Base-by-base conservation (phyloP, 2,329 filamentous ascomycete species). In the Colletotrichum tofieldiae region DNA sequence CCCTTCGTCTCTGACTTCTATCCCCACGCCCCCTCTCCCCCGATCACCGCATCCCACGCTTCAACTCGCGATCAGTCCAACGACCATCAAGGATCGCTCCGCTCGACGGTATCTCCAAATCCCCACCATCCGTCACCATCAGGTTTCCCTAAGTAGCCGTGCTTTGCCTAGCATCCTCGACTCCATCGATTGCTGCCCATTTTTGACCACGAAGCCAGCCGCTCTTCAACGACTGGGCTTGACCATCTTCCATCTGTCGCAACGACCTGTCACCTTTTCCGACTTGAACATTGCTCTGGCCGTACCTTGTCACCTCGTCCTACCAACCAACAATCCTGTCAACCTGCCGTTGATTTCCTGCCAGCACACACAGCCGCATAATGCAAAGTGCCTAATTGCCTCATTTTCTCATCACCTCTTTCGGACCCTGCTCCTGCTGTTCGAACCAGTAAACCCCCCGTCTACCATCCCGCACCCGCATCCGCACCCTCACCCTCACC, bases 31-130 rank as follows among this genome's bases (percentile, higher is more conserved):
- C 67, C 59, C 54, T 43, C 16, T 37, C 32, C 49, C 66, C 72
- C 73, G 72, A 73, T 75, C 73, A 72, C 67, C 60, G 51, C 26
- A 49, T 66, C 39, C 70, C 47, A 64, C 32, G 63, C 73, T 51
- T 43, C 47, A 5, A 56, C 59, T 66, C 54, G 54, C 71, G 73
- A 74, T 74, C 73, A 74, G 63, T 26, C 59, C 71, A 65, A 65
- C 59, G 60, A 26, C 62, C 29, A 65, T 62, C 32, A 66, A 59
- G 45, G 67, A 72, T 71, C 62, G 71, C 45, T 67, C 47, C 58
- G 71, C 61, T 55, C 37, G 68, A 43, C 39, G 62, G 58, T 41
- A 54, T 62, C 71, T 56, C 18, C 64, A 64, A 64, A 59, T 47
- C 52, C 68, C 59, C 65, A 60, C 51, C 59, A 23, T 39, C 55